These are phyloP conservation scores for Syncephalastrum monosporum DNA, from an alignment of 371 early-diverging fungal genomes.

Conservation along the genomic window DNA sequence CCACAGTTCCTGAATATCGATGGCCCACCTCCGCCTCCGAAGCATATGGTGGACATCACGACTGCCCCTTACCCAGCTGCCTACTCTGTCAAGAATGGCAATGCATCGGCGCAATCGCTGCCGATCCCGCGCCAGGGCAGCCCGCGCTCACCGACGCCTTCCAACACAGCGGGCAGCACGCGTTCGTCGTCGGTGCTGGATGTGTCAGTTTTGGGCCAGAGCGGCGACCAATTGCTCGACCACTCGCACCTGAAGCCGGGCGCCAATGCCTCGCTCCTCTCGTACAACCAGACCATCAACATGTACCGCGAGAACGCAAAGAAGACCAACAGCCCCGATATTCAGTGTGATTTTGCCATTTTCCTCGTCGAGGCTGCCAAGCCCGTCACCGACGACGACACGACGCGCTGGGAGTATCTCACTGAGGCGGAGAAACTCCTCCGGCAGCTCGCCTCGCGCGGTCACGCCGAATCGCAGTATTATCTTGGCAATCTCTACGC, in stretches of 20 bases:
- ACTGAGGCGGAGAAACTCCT: conserved; percentile 63
- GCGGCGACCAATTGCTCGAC: conserved; percentile 51
- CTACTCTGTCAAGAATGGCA: too few species aligned
- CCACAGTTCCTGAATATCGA: too few species aligned
- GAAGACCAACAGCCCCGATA: conserved; percentile 76
- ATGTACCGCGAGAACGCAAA: conserved; percentile 82
- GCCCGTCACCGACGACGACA: conserved; percentile 48
- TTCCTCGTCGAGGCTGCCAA: conserved; percentile 72
- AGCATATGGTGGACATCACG: too few species aligned
- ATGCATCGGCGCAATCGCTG: too few species aligned
- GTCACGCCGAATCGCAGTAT: conserved; percentile 68
- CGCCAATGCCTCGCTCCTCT: conserved; percentile 61
- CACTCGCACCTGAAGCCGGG: conserved; percentile 70
- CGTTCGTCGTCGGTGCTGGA: too few species aligned
- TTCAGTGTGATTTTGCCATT: conserved; percentile 83
- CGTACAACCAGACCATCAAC: conserved; percentile 72
- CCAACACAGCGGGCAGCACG: too few species aligned
- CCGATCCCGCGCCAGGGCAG: too few species aligned
- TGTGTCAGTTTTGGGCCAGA: too few species aligned
- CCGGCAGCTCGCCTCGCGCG: conserved; percentile 59
- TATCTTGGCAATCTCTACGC: conserved; percentile 66
- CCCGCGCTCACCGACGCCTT: too few species aligned
- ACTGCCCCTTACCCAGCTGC: too few species aligned
- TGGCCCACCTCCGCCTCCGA: too few species aligned
- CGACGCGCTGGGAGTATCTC: conserved; percentile 56